Evolutionary conservation across 441 rosid genomes (phyloP), one percentile per base, ranked within the genome.

Genomic region (California macrophylla): DNA sequence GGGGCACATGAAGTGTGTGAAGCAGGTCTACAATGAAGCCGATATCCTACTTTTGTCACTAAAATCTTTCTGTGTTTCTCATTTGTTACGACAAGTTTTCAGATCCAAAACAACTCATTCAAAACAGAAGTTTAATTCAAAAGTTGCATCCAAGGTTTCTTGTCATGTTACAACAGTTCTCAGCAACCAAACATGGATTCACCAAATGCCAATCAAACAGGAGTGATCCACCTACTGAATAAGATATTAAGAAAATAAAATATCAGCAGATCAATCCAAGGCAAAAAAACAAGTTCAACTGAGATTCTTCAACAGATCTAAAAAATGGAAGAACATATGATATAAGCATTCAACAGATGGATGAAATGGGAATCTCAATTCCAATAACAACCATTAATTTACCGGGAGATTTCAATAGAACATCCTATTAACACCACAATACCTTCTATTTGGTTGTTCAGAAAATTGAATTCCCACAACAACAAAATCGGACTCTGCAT

Each of bases 161-260:
- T 24, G 63, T 58, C 30, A 16, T 30, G 2, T 58, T 58, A 9
- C 29, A 52, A 52, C 60, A 52, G 15, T 58, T 58, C 63, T 58
- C 63, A 58, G 63, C 63, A 23, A 58, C 63, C 28, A 54, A 54
- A 21, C 61, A 54, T 18, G 61, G 61, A 5, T 54, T 54, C 61
- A 54, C 61, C 21, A 54, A 21, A 54, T 18, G 61, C 21, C 26
- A 54, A 54, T 21, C 26, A 21, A 18, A 54, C 21, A 54, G 9
- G 61, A 21, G 26, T 54, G 5, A n/a, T n/a, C n/a, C n/a, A 54
- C 61, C 20, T 54, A 21, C 26, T 54, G 61, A 21, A 20, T 54
- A 54, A 54, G 61, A 20, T 54, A 54, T 54, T 1, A 10, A 10
- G n/a, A 23, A 23, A 15, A 23, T 15, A 21, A 23, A 0, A 58